Evolutionary conservation across 805 yeast genomes (phyloP), one percentile per base, ranked within the genome.

Genomic region (Grigorovia jiainica): DNA sequence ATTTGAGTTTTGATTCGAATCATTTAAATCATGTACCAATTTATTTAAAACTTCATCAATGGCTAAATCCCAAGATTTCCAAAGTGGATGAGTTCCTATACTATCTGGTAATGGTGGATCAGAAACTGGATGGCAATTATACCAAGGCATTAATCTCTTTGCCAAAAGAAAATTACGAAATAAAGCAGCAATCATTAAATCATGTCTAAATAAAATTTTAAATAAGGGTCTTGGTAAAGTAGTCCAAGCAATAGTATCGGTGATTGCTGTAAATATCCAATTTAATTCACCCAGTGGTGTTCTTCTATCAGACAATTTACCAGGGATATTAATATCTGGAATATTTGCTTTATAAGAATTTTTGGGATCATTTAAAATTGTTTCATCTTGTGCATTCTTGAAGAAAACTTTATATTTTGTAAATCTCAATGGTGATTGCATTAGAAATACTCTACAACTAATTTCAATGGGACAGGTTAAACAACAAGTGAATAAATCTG

Each of bases 51-150:
- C 94, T 57, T 92, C 97, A 58, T 92, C 97, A 33, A 92, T 81
- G 0, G 98, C 97, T 47, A 92, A 68, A 57, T 92, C 97, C 97
- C 98, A 92, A 0, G 96, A 81, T 45, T 87, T 92, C 98, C 98
- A 92, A 85, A 92, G 80, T 5, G 94, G 78, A 57, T 92, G 97
- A 47, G 76, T 74, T 37, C 84, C 78, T 5, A 80, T 75, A 11
- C 78, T 67, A 42, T 87, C 92, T 0, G 98, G 97, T 31, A 92
- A 66, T 8, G 84, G 87, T 1, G 98, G 98, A 48, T 87, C 94
- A 15, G 95, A 86, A 2, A 89, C 78, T 1, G 98, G 97, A 56
- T 87, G 94, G 58, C 97, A 89, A 45, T 89, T 87, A 50, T 83
- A 79, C 52, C 82, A 79, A 2, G 95, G 87, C 97, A 92, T 87